These are phyloP conservation scores for Fusarium acutatum DNA, from an alignment of 2,329 filamentous ascomycete species.

Conservation along the genomic window DNA sequence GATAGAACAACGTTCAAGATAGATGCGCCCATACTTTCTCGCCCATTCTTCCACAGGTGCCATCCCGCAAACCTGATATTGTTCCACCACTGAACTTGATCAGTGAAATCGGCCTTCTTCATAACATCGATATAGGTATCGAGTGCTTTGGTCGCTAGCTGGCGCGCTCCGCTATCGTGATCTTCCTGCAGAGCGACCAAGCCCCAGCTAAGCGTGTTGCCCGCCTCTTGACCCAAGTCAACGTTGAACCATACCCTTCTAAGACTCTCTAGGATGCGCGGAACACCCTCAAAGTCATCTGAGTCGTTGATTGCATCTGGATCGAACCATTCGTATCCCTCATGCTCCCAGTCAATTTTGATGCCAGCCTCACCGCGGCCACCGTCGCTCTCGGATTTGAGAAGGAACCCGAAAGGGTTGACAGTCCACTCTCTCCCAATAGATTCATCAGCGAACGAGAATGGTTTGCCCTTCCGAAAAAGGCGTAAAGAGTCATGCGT, in stretches of 20 bases:
- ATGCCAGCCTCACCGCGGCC: constrained; percentile 56
- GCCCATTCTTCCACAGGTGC: constrained; percentile 71
- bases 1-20: constrained; percentile 61
- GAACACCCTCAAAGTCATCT: constrained; percentile 61
- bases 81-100: constrained; percentile 60
- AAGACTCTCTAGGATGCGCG: constrained; percentile 65
- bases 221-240: constrained; percentile 57
- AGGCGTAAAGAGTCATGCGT: constrained; percentile 56
- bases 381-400: constrained; percentile 48
- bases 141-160: constrained; percentile 65
- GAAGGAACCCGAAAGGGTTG: constrained; percentile 67
- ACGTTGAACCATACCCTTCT: constrained; percentile 67
- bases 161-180: constrained; percentile 66
- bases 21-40: constrained; percentile 72
- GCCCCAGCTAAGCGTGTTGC: constrained; percentile 54
- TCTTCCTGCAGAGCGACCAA: constrained; percentile 62
- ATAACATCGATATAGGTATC: constrained; percentile 58
- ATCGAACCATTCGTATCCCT: constrained; percentile 65
- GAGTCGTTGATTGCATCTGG: constrained; percentile 59
- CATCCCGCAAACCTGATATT: constrained; percentile 65
- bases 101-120: constrained; percentile 40
- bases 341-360: constrained; percentile 69
- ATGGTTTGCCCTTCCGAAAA: constrained; percentile 66
- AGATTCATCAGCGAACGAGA: constrained; percentile 61
- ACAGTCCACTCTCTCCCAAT: constrained; percentile 68